These are phyloP conservation scores for Aureobasidium sp. DNA, from an alignment of 2,329 filamentous ascomycete species.

Conservation along the genomic window DNA sequence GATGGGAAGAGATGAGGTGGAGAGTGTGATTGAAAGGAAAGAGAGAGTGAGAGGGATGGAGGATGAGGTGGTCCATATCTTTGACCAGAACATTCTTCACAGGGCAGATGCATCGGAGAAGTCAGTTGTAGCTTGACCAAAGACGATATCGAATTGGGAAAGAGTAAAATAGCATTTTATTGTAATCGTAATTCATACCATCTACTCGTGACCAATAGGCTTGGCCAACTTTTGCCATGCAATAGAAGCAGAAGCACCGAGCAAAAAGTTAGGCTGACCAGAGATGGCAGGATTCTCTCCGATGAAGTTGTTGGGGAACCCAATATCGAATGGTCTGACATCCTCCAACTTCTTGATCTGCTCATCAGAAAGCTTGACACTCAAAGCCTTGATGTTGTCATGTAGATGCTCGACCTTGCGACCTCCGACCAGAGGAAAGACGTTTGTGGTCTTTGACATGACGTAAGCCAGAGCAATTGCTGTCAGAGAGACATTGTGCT, in stretches of 20 bases:
- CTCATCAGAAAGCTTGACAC: constrained; percentile 59
- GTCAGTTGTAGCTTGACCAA: too few relatives aligned
- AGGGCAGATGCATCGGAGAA: too few relatives aligned
- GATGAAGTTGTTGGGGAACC: constrained; percentile 66
- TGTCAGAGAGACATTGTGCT: constrained; percentile 64
- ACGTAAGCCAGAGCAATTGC: constrained; percentile 58
- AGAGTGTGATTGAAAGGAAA: too few relatives aligned
- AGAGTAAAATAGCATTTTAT: background rate
- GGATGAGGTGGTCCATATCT: too few relatives aligned
- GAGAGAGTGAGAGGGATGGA: too few relatives aligned
- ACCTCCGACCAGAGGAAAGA: constrained; percentile 79
- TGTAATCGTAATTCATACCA: background rate
- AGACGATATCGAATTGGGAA: too few relatives aligned
- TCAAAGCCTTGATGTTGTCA: constrained; percentile 71
- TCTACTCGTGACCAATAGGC: constrained; percentile 37
- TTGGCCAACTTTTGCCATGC: constrained; percentile 30
- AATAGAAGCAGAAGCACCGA: constrained; percentile 32
- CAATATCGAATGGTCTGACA: constrained; percentile 63
- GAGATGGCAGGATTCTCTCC: constrained; percentile 30
- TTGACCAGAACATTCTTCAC: too few relatives aligned
- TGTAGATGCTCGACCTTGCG: constrained; percentile 76
- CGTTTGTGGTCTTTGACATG: constrained; percentile 56
- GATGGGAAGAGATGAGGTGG: too few relatives aligned
- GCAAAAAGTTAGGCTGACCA: constrained; percentile 29
- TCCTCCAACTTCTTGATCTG: constrained; percentile 71